Base-by-base conservation (phyloP, 257 asterid species). In the Craterostigma plantagineum region DNA sequence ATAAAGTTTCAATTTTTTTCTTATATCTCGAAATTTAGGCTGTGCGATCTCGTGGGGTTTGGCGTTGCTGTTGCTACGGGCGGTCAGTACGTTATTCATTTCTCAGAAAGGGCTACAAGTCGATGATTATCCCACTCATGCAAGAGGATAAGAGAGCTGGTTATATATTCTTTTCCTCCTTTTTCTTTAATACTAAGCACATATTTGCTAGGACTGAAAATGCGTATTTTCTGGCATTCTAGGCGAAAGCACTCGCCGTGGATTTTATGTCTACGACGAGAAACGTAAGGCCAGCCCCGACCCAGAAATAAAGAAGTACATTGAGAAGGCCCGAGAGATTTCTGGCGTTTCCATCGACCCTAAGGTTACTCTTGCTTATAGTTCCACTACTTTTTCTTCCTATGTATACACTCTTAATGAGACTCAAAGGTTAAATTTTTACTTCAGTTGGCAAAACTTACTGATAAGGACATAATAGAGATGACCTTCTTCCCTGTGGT, bases 401-500 rank as follows among this genome's bases (percentile, higher is more conserved):
- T n/a, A n/a, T n/a, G n/a, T n/a, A n/a, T n/a, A n/a, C n/a, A n/a
- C n/a, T n/a, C n/a, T n/a, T n/a, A n/a, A n/a, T n/a, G n/a, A n/a
- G n/a, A n/a, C n/a, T n/a, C n/a, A n/a, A n/a, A n/a, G n/a, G n/a
- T n/a, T n/a, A n/a, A n/a, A n/a, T n/a, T n/a, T n/a, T n/a, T n/a
- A n/a, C n/a, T n/a, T n/a, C 64, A 90, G 99, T 42, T 80, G 58
- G 45, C 69, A 11, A 77, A 69, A 48, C 18, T 83, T 35, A 69
- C 81, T 0, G 91, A 90, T 17, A 77, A 90, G 64, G 99, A 90
- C 48, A 83, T 90, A 9, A 66, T 79, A 58, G 99, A 90, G 71
- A 90, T 90, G 94, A 69, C 77, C 40, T 73, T 79, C 69, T 83
- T 83, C 68, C 99, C 96, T 0, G 84, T 73, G 62, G 94, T 90